A percentile compares a stretch with the other conserved stretches of the same genome.
phyloP scores from a whole-genome alignment of 352 stramenopile genomes.

The Phytophthora multivora region DNA sequence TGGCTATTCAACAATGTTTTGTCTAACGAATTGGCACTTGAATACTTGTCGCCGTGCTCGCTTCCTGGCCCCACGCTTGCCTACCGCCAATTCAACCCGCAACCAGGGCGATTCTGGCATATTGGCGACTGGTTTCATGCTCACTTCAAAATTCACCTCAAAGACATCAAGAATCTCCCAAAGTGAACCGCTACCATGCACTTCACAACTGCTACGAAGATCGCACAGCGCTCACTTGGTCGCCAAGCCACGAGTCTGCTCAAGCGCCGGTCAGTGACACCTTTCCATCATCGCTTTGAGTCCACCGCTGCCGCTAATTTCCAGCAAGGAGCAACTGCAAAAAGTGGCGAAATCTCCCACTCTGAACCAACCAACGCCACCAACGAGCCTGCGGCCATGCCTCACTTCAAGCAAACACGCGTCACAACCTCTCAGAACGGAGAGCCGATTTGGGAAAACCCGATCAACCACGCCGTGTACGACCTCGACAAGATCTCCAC shows the following conservation, averaged over 20 bases:
- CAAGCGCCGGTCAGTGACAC: constrained; percentile 1
- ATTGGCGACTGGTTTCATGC: too few species aligned
- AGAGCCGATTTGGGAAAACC: constrained; percentile 46
- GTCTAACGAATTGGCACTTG: not conserved
- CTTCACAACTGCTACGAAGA: constrained; percentile 1
- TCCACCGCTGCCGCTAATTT: not conserved
- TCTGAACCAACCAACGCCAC: constrained; percentile 12
- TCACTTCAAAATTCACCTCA: too few species aligned
- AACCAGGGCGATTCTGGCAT: too few species aligned
- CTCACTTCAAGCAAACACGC: constrained; percentile 30
- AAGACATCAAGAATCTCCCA: too few species aligned
- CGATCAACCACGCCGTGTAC: constrained; percentile 46
- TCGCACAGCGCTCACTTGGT: constrained; percentile 14
- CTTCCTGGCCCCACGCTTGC: constrained; percentile 10
- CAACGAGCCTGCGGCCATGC: constrained; percentile 19
- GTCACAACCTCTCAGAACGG: constrained; percentile 16
- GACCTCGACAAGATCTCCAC: constrained; percentile 42
- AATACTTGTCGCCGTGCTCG: constrained; percentile 5
- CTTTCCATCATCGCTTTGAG: constrained; percentile 4
- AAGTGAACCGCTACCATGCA: constrained; percentile 8
- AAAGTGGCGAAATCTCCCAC: not conserved
- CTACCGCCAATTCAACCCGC: constrained; percentile 8
- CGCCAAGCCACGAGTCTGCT: constrained; percentile 9
- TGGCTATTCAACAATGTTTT: too few species aligned
- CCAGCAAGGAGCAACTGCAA: not conserved